Conservation (phyloP, 2,329 filamentous ascomycete species). For the Aspergillus latus region DNA sequence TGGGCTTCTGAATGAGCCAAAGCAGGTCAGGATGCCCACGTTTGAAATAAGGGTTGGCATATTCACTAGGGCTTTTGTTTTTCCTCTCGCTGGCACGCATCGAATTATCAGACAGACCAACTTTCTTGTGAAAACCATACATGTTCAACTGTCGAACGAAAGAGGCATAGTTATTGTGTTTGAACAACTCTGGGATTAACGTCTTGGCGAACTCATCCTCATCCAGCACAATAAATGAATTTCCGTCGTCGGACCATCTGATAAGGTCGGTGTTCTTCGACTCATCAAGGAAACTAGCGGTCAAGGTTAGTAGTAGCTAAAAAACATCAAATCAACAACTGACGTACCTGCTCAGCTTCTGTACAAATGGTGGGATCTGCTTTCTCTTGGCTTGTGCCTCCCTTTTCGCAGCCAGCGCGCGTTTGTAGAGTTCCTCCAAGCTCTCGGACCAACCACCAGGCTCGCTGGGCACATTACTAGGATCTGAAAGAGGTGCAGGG, state of each 20-base stretch:
- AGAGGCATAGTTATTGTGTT: slow-evolving; percentile 76
- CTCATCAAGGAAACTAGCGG: slow-evolving; percentile 80
- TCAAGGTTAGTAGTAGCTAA: slow-evolving; percentile 15
- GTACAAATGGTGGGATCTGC: slow-evolving; percentile 95
- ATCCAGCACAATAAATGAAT: slow-evolving; percentile 94
- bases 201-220: slow-evolving; percentile 84
- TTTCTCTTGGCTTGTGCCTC: slow-evolving; percentile 89
- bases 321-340: background rate
- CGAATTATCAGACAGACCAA: slow-evolving; percentile 90
- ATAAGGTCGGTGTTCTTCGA: slow-evolving; percentile 92
- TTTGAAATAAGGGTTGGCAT: slow-evolving; percentile 94
- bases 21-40: slow-evolving; percentile 87
- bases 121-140: slow-evolving; percentile 68
- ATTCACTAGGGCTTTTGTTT: slow-evolving; percentile 97
- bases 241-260: slow-evolving; percentile 93
- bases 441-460: slow-evolving; percentile 57
- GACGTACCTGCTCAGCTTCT: slow-evolving; percentile 90
- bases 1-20: slow-evolving; percentile 96
- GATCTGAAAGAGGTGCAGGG: slow-evolving; percentile 30
- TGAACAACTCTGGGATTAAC: slow-evolving; percentile 72
- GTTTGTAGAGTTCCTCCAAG: slow-evolving; percentile 75
- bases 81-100: slow-evolving; percentile 97
- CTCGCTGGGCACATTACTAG: slow-evolving; percentile 27
- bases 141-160: slow-evolving; percentile 71
- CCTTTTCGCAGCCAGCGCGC: slow-evolving; percentile 76